Base-by-base conservation (phyloP, 2,329 filamentous ascomycete species). In the Ceratocystis papillata region DNA sequence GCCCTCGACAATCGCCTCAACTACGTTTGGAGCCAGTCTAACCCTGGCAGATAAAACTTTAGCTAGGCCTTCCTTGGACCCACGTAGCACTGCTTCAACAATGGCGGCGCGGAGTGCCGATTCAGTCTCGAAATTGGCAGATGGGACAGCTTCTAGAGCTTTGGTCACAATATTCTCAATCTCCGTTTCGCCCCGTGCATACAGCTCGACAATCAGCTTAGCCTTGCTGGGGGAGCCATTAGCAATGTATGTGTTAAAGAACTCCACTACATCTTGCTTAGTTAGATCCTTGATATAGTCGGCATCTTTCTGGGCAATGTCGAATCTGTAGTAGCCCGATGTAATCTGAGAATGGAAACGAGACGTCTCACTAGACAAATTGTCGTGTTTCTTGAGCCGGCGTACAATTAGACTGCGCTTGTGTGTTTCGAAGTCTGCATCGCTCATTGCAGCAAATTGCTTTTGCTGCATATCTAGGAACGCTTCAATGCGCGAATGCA, bases 331-430 rank as follows among this genome's bases (percentile, higher is more conserved):
- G 70, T 87, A 89, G 73, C 96, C 92, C 64, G 82, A 88, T 63
- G 84, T 83, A 70, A 99, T 90, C 72, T 96, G 90, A 5, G 66
- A 55, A 63, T 80, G 81, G 92, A 90, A 96, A 57, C 90, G 83
- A 65, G 80, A 82, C 4, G 87, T 90, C 77, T 99, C 94, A 70
- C 93, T 88, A 68, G 87, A 83, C 60, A 99, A 78, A 70, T 96
- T 97, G 80, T 96, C 96, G 71, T 96, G 76, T 75, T 95, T 96
- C 77, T 97, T 92, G 25, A 96, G 78, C 17, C 90, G 81, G 77
- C 91, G 91, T 73, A 89, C 90, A 72, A 96, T 86, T 53, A 97
- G 79, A 72, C 91, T 95, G 71, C 88, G 83, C 78, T 96, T 96
- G 77, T 97, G 90, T 61, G 85, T 86, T 73, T 96, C 90, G 71